Conservation (phyloP, 805 yeast species). For the Isabelozyma heimii region DNA sequence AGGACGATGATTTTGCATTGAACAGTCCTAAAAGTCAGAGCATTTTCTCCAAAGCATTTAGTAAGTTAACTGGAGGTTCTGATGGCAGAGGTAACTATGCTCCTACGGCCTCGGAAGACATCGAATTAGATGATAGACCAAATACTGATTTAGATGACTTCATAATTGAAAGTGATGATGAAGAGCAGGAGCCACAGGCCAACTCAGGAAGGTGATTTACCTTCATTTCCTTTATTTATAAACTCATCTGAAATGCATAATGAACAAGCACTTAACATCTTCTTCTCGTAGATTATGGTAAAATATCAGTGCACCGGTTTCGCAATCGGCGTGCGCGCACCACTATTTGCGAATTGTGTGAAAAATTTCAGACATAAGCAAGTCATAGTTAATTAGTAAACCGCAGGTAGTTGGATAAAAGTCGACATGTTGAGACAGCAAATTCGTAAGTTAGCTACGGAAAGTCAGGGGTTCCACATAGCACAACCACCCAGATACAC, state of each 20-base stretch:
- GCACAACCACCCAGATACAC: conserved; percentile 65
- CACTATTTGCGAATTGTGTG: background rate
- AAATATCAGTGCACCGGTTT: background rate
- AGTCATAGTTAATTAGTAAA: background rate
- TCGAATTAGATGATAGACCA: conserved; percentile 39
- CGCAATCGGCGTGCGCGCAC: background rate
- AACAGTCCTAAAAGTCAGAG: conserved; percentile 27
- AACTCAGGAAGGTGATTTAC: background rate
- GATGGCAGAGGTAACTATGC: conserved; percentile 22
- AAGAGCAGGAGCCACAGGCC: conserved; percentile 8
- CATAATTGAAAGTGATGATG: conserved; percentile 51
- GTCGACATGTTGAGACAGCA: conserved; percentile 21
- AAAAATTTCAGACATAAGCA: background rate
- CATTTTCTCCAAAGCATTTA: conserved; percentile 32
- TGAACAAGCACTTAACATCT: background rate
- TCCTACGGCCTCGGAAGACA: conserved; percentile 30
- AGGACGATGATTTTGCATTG: conserved; percentile 20
- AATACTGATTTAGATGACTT: conserved; percentile 34
- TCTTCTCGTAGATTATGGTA: too few relatives aligned
- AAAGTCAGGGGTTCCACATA: conserved; percentile 20
- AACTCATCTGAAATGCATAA: background rate
- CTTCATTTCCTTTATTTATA: background rate
- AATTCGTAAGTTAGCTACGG: conserved; percentile 31
- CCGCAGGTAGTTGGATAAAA: background rate
- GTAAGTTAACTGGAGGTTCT: conserved; percentile 24